Conservation (phyloP, 257 asterid species). For the Phtheirospermum japonicum region DNA sequence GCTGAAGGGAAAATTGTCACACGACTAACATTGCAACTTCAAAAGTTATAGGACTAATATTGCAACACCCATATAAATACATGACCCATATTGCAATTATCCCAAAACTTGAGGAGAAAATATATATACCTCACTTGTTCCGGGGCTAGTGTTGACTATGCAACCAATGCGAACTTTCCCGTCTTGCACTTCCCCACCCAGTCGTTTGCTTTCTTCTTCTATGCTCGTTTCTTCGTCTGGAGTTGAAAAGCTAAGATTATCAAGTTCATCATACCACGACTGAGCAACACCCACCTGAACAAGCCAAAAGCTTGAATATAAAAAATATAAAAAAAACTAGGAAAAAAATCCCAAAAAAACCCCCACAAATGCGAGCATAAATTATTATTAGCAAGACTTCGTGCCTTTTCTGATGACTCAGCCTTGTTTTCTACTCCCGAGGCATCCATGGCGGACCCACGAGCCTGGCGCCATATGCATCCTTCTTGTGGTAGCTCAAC, state of each 20-base stretch:
- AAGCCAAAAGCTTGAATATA: slow-evolving; percentile 21
- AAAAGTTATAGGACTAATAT: too few species aligned
- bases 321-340: slow-evolving; percentile 5
- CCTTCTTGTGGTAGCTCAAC: slow-evolving; percentile 73
- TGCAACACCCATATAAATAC: too few species aligned
- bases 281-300: slow-evolving; percentile 73
- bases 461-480: slow-evolving; percentile 79
- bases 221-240: slow-evolving; percentile 38
- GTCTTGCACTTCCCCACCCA: slow-evolving; percentile 37
- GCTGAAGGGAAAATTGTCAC: too few species aligned
- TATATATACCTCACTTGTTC: slow-evolving; percentile 79
- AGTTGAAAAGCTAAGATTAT: slow-evolving; percentile 44
- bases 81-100: too few species aligned
- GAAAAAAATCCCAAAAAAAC: too few species aligned
- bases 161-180: slow-evolving; percentile 55
- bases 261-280: slow-evolving; percentile 77
- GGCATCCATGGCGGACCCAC: slow-evolving; percentile 83
- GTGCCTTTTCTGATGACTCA: slow-evolving; percentile 57
- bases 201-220: slow-evolving; percentile 31
- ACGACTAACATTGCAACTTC: too few species aligned
- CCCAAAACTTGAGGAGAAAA: background rate
- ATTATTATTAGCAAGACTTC: too few species aligned
- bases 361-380: background rate
- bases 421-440: slow-evolving; percentile 48
- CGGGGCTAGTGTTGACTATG: slow-evolving; percentile 82